phyloP scores from a whole-genome alignment of 805 yeast genomes.

The Wickerhamiella australiensis region DNA sequence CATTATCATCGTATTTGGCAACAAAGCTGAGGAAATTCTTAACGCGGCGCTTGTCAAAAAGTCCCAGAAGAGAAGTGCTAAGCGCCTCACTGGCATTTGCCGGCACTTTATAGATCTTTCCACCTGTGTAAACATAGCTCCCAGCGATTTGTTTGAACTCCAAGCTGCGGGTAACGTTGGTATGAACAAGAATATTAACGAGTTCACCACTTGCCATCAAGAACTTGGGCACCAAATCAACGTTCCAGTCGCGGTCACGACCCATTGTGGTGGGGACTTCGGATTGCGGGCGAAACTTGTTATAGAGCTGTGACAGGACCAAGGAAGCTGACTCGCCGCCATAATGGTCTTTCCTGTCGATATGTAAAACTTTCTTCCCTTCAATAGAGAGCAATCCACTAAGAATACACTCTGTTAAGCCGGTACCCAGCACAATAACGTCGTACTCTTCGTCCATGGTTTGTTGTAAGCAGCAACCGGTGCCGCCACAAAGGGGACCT shows the following conservation, averaged over 20 bases:
- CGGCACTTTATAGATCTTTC: conserved; percentile 90
- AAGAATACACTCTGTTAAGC: conserved; percentile 92
- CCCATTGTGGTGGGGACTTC: conserved; percentile 52
- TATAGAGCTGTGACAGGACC: conserved; percentile 42
- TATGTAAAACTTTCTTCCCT: conserved; percentile 93
- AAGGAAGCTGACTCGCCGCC: conserved; percentile 47
- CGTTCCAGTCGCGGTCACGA: conserved; percentile 94
- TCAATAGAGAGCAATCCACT: conserved; percentile 94
- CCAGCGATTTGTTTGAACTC: conserved; percentile 97
- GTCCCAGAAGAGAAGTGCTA: conserved; percentile 83
- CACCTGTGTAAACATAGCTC: conserved; percentile 80
- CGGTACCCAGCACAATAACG: conserved; percentile 87
- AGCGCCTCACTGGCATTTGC: conserved; percentile 85
- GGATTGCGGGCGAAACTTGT: conserved; percentile 68
- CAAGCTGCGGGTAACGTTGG: conserved; percentile 89
- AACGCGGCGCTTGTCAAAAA: conserved; percentile 92
- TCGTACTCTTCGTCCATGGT: conserved; percentile 92
- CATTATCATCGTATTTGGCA: conserved; percentile 68
- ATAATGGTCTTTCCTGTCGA: conserved; percentile 90
- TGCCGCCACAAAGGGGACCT: too few species aligned
- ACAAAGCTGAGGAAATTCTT: conserved; percentile 83
- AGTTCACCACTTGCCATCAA: conserved; percentile 96
- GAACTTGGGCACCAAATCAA: conserved; percentile 91
- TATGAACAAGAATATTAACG: conserved; percentile 87
- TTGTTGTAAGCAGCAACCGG: conserved; percentile 4